Conservation (phyloP, 495 filamentous ascomycete genomes). For the Symbiotaphrina buchneri region DNA sequence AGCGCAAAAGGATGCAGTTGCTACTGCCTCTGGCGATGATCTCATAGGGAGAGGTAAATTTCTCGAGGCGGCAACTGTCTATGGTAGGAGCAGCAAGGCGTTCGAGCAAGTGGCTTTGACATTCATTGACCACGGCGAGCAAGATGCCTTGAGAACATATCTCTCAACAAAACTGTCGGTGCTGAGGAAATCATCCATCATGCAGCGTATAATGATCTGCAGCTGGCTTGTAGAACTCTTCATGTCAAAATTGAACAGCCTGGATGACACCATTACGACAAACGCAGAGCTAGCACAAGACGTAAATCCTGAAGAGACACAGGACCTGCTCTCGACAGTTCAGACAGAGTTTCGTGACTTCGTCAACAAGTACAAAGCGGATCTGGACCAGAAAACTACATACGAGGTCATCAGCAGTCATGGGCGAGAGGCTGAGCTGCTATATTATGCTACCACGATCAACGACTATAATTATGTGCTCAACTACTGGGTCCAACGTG, state of each 20-base stretch:
- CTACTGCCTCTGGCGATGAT: constrained; percentile 75
- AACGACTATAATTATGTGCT: constrained; percentile 90
- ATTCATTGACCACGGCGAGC: constrained; percentile 74
- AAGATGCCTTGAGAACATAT: constrained; percentile 82
- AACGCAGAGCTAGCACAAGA: constrained; percentile 63
- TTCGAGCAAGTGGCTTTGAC: constrained; percentile 89
- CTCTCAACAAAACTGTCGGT: constrained; percentile 61
- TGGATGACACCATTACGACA: constrained; percentile 85
- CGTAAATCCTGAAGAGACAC: constrained; percentile 41
- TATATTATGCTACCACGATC: constrained; percentile 69
- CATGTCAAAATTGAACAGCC: constrained; percentile 87
- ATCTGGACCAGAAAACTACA: constrained; percentile 74
- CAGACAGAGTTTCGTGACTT: constrained; percentile 75
- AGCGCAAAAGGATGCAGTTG: constrained; percentile 68
- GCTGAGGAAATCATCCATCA: constrained; percentile 61
- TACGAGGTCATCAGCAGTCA: constrained; percentile 95
- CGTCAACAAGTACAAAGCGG: constrained; percentile 54
- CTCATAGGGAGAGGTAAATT: constrained; percentile 59
- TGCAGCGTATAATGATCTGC: constrained; percentile 90
- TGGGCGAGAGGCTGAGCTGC: constrained; percentile 75
- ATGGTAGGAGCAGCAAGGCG: constrained; percentile 85
- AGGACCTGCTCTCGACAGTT: constrained; percentile 43
- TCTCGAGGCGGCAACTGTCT: constrained; percentile 67
- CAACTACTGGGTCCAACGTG: constrained; percentile 91
- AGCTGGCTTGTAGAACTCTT: constrained; percentile 91